These are phyloP conservation scores for Talaromyces atroroseus DNA, from an alignment of 2,329 filamentous ascomycete genomes.

Conservation along the genomic window DNA sequence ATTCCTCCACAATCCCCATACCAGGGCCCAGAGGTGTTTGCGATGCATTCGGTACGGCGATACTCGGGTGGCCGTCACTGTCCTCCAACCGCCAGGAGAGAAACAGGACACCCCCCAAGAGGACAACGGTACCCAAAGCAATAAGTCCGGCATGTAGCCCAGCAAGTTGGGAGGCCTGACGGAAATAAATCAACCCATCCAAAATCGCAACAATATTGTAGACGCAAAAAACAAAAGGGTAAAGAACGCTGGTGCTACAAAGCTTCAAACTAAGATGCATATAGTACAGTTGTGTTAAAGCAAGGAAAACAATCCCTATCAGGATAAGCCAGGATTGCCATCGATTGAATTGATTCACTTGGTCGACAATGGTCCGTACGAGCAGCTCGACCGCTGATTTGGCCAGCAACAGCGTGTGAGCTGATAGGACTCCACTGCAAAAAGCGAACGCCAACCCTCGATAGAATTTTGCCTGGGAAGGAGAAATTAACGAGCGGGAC, in stretches of 20 bases:
- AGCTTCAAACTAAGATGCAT: conserved; percentile 89
- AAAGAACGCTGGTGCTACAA: conserved; percentile 90
- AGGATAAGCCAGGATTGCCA: conserved; percentile 95
- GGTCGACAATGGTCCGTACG: conserved; percentile 77
- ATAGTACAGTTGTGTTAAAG: conserved; percentile 89
- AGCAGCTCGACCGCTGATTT: conserved; percentile 95
- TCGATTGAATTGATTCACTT: conserved; percentile 85
- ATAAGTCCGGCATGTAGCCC: conserved; percentile 67
- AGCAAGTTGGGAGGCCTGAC: conserved; percentile 75
- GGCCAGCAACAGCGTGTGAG: conserved; percentile 85
- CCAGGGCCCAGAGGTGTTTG: conserved; percentile 72
- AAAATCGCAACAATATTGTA: conserved; percentile 99
- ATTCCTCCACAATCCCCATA: conserved; percentile 67
- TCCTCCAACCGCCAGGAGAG: conserved; percentile 90
- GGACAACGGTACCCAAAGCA: conserved; percentile 75
- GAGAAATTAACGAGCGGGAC: conserved; percentile 38
- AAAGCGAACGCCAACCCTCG: conserved; percentile 83
- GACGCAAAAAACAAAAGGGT: conserved; percentile 95
- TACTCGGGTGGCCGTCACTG: conserved; percentile 31
- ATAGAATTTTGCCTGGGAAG: conserved; percentile 64
- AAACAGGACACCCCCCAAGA: conserved; percentile 81
- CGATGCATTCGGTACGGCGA: conserved; percentile 46
- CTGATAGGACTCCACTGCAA: conserved; percentile 87
- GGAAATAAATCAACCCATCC: conserved; percentile 94
- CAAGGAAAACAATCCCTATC: conserved; percentile 70